Evolutionary conservation across 306 rosid species (phyloP).

Genomic region (Alnus rubra): DNA sequence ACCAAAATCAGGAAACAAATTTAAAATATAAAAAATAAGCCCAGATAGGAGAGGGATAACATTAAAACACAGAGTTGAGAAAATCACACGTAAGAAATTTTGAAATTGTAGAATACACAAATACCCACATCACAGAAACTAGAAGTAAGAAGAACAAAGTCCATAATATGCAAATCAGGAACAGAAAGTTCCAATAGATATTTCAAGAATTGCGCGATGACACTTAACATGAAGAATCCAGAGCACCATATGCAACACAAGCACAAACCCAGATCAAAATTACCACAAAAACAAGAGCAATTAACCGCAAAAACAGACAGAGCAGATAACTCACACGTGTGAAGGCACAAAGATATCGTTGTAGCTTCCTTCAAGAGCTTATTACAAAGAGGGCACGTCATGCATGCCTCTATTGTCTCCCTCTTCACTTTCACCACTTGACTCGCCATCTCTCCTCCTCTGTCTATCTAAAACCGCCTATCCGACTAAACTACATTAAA

Average conservation of each 20-base stretch:
- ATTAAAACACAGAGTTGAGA: not conserved
- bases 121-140: not conserved
- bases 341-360: slow-evolving; percentile 92
- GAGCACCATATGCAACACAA: slow-evolving; percentile 17
- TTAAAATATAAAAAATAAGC: slow-evolving; percentile 1
- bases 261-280: slow-evolving; percentile 34
- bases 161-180: slow-evolving; percentile 19
- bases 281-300: not conserved
- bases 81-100: slow-evolving; percentile 1
- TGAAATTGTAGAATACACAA: slow-evolving; percentile 13
- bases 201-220: not conserved
- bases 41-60: not conserved
- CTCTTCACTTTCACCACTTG: slow-evolving; percentile 70
- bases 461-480: not conserved
- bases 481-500: slow-evolving; percentile 31
- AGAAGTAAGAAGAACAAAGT: not conserved
- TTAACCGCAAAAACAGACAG: slow-evolving; percentile 9
- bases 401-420: slow-evolving; percentile 69
- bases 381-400: slow-evolving; percentile 95
- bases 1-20: not conserved
- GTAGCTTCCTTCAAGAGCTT: slow-evolving; percentile 80
- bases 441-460: slow-evolving; percentile 37
- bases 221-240: slow-evolving; percentile 16
- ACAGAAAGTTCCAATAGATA: not conserved
- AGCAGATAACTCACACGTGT: slow-evolving; percentile 62